Conservation (phyloP, 192 early-diverging fungal species). For the Kappamyces sp. region DNA sequence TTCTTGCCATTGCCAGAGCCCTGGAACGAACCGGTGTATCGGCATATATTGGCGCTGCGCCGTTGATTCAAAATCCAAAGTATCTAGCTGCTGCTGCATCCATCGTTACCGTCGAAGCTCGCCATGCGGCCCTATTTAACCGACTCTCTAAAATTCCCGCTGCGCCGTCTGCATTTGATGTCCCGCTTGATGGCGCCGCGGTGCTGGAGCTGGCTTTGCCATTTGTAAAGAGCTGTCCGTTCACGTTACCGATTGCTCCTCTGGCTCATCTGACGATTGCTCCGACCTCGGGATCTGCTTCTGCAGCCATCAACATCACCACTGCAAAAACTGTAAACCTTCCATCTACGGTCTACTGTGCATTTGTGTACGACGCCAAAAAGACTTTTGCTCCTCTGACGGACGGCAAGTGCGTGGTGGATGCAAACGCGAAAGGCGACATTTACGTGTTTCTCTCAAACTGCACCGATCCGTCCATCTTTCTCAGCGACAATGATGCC, state of each 20-base stretch:
- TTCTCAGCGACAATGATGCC: no score
- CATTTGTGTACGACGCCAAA: no score
- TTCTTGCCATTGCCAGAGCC: slow-evolving; percentile 36
- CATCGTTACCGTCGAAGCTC: slow-evolving; percentile 50
- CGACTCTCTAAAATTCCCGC: slow-evolving; percentile 15
- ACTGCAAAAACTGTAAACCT: no score
- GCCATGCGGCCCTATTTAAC: slow-evolving; percentile 49
- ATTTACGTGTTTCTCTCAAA: no score
- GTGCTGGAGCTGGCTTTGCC: slow-evolving; percentile 42
- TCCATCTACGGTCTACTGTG: no score
- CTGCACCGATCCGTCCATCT: no score
- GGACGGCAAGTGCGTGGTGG: no score
- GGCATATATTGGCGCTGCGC: slow-evolving; percentile 45
- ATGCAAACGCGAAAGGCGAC: no score
- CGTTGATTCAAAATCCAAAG: slow-evolving; percentile 28
- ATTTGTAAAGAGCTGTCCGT: slow-evolving; percentile 40
- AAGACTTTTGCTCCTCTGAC: no score
- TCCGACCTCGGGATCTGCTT: not conserved
- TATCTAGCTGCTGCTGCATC: slow-evolving; percentile 46
- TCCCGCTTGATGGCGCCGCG: slow-evolving; percentile 34
- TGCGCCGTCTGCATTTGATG: slow-evolving; percentile 43
- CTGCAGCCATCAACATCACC: no score
- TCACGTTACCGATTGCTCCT: slow-evolving; percentile 29
- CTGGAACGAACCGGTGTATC: slow-evolving; percentile 47
- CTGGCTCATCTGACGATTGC: slow-evolving; percentile 25